A percentile compares a stretch with the other conserved stretches of the same genome.
These are phyloP conservation scores for Lipomyces orientalis DNA, from an alignment of 805 yeast genomes.

Conservation along the genomic window DNA sequence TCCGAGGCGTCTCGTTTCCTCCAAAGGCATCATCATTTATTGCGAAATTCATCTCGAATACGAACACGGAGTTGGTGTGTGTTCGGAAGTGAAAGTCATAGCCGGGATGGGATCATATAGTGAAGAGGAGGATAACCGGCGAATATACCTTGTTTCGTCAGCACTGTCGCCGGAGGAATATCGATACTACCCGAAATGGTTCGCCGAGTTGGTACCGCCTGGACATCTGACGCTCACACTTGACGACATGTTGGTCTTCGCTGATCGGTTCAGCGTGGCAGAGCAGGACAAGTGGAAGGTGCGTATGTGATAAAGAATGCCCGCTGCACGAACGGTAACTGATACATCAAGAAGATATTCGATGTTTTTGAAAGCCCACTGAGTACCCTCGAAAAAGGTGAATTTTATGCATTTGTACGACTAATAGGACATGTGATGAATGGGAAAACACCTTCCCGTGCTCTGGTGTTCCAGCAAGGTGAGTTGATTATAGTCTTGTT, in stretches of 20 bases:
- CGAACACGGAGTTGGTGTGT: background rate
- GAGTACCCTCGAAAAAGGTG: constrained; percentile 77
- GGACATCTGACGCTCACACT: constrained; percentile 64
- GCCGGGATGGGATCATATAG: constrained; percentile 2
- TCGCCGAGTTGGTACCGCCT: constrained; percentile 76
- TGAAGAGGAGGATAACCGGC: constrained; percentile 28
- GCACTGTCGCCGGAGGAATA: constrained; percentile 73
- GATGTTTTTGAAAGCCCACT: constrained; percentile 45
- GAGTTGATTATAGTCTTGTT: background rate
- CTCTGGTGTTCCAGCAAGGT: constrained; percentile 37
- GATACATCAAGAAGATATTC: constrained; percentile 53
- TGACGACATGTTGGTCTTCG: constrained; percentile 77
- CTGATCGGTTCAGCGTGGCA: constrained; percentile 74
- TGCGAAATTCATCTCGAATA: background rate
- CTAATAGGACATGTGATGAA: constrained; percentile 73
- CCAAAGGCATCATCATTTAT: background rate
- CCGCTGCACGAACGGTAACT: constrained; percentile 44
- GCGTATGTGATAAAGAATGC: constrained; percentile 17
- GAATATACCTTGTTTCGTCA: constrained; percentile 34
- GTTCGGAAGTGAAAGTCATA: background rate
- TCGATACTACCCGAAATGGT: constrained; percentile 91
- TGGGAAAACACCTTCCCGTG: constrained; percentile 43
- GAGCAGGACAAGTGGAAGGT: constrained; percentile 58
- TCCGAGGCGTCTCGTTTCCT: background rate
- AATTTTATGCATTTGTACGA: constrained; percentile 85